Base-by-base conservation (phyloP, 164 flowering plant species). In the Houttuynia cordata region DNA sequence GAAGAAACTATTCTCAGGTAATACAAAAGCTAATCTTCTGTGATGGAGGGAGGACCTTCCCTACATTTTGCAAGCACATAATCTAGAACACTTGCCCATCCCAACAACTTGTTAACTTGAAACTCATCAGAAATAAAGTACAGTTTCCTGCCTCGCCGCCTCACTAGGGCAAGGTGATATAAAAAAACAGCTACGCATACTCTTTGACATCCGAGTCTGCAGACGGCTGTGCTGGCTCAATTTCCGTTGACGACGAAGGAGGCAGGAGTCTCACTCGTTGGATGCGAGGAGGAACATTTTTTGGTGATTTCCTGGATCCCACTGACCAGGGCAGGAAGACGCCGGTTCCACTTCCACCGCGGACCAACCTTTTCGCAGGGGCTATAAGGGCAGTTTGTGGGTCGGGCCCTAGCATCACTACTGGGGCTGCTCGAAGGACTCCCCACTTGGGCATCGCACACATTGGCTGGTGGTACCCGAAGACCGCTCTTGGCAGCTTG, bases 271-370 rank as follows among this genome's bases (percentile, higher is more conserved):
- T 72, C 22, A 79, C 77, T 41, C 76, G 81, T 54, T 78, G 96
- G 25, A 89, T 89, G 20, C 92, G 92, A 0, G 94, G 96, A 5
- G 94, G 96, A 39, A 88, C 88, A 64, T 85, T 90, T 67, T 77
- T 86, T 8, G 80, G 69, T 0, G 75, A 82, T 64, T 74, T 85
- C 65, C 79, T 81, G 40, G 91, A 60, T 30, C 74, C 72, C 25
- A 64, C 71, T 13, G 78, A 58, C 96, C 94, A 88, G 0, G 97
- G 96, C 68, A 91, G 68, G 82, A 88, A 91, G 25, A 91, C 97
- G 0, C 97, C 97, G 0, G 97, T 91, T 2, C 97, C 97, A 25
- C 81, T 88, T 2, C 97, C 97, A 22, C 83, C 85, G 12, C 62
- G 73, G 2, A 69, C 73, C 12, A 79, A 59, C 67, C 66, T 76